Conservation (phyloP, 169 alveolate genomes). For the Amoebophrya sp. region DNA sequence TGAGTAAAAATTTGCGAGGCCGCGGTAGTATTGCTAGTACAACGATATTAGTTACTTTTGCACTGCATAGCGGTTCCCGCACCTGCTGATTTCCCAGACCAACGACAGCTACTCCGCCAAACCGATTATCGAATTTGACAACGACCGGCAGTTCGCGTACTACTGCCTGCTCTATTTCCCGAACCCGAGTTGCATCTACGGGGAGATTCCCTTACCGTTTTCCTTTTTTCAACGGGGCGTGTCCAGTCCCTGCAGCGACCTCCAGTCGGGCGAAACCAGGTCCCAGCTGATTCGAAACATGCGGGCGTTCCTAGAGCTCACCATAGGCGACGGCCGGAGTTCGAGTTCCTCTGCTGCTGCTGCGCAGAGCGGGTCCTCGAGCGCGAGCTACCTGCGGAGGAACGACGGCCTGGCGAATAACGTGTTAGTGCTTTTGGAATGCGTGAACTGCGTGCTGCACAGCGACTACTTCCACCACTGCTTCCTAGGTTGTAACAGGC, state of each 20-base stretch:
- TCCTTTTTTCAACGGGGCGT: background rate
- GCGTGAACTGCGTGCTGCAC: background rate
- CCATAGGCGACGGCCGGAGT: background rate
- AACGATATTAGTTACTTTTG: too few species aligned
- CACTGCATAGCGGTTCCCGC: too few species aligned
- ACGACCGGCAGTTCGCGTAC: too few species aligned
- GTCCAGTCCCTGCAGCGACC: background rate
- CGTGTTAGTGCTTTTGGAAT: background rate
- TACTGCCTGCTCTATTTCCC: too few species aligned
- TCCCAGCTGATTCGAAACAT: background rate
- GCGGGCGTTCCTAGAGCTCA: background rate
- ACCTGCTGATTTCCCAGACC: too few species aligned
- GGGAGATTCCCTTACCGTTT: background rate
- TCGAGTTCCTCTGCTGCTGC: too few species aligned
- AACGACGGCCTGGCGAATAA: background rate
- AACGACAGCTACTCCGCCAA: too few species aligned
- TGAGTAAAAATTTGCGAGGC: too few species aligned
- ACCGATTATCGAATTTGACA: too few species aligned
- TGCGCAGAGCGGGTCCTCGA: background rate
- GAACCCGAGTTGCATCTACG: too few species aligned
- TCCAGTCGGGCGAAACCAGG: background rate
- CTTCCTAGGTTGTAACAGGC: background rate
- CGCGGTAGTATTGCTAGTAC: too few species aligned
- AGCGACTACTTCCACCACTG: background rate
- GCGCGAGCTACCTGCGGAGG: background rate